Evolutionary conservation across 2,329 filamentous ascomycete species (phyloP), one percentile per base, ranked within the genome.

Genomic region (Rosellinia necatrix): DNA sequence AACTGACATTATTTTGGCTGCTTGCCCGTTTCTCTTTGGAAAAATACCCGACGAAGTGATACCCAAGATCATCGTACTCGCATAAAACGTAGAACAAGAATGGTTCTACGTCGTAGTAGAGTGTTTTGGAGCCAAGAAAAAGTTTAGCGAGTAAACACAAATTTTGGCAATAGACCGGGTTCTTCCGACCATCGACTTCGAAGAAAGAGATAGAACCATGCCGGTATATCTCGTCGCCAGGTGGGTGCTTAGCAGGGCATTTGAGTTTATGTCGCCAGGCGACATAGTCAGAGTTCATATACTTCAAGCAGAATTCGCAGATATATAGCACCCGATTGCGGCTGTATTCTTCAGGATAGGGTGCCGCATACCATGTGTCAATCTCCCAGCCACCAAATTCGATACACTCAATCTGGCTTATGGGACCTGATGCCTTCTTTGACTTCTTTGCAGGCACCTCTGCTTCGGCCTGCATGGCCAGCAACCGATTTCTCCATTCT

Each of bases 231-330:
- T 99, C 94, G 68, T 99, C 94, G 21, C 94, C 94, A 0, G 96
- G 96, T 3, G 94, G 96, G 69, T 97, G 92, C 72, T 97, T 97
- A 30, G 92, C 92, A 5, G 91, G 90, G 66, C 94, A 99, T 77
- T 99, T 99, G 66, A 92, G 83, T 76, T 97, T 97, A 75, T 99
- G 94, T 49, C 94, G 85, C 91, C 93, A 97, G 12, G 94, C 93
- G 24, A 99, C 94, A 68, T 96, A 97, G 71, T 97, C 93, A 15
- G 94, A 97, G 73, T 96, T 96, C 92, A 99, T 97, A 76, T 99
- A 99, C 75, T 97, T 99, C 58, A 99, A 80, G 71, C 94, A 99
- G 73, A 97, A 99, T 73, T 99, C 96, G 80, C 94, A 99, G 61
- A 99, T 97, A 74, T 96, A 97, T n/a, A 99, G 82, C 32, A 96